These are phyloP conservation scores for Pugionium dolabratum DNA, from an alignment of 345 rosid genomes.

Conservation along the genomic window DNA sequence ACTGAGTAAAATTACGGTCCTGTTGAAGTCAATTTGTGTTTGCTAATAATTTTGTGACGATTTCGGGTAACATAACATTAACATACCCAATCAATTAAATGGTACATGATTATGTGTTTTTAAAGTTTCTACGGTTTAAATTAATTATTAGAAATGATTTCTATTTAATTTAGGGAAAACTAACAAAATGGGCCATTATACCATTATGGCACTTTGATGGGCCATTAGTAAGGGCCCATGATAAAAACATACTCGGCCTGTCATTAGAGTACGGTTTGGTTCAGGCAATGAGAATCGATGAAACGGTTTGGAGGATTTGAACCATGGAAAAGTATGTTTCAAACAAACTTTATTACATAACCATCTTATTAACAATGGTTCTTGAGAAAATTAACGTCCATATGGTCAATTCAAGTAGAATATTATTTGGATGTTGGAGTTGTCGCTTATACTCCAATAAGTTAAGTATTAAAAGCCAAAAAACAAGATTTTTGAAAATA, in stretches of 20 bases:
- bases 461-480: slow-evolving; percentile 31
- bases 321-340: no score
- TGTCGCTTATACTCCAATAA: slow-evolving; percentile 27
- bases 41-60: neutral
- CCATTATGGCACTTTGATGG: slow-evolving; percentile 12
- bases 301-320: slow-evolving; percentile 24
- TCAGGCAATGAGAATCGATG: neutral
- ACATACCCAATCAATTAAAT: slow-evolving; percentile 7
- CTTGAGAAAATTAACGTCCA: no score
- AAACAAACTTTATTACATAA: no score
- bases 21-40: no score
- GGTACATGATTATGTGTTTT: neutral
- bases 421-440: slow-evolving; percentile 18
- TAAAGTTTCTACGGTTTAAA: neutral
- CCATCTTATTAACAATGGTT: no score
- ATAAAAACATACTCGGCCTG: slow-evolving; percentile 1
- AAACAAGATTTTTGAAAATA: slow-evolving; percentile 21
- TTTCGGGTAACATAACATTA: neutral
- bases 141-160: neutral
- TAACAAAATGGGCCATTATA: neutral
- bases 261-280: neutral
- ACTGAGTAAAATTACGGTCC: no score
- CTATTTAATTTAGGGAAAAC: slow-evolving; percentile 2
- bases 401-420: no score
- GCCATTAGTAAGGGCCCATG: slow-evolving; percentile 27